These are phyloP conservation scores for Podospora bellae-mahoneyi DNA, from an alignment of 495 filamentous ascomycete genomes.

Conservation along the genomic window DNA sequence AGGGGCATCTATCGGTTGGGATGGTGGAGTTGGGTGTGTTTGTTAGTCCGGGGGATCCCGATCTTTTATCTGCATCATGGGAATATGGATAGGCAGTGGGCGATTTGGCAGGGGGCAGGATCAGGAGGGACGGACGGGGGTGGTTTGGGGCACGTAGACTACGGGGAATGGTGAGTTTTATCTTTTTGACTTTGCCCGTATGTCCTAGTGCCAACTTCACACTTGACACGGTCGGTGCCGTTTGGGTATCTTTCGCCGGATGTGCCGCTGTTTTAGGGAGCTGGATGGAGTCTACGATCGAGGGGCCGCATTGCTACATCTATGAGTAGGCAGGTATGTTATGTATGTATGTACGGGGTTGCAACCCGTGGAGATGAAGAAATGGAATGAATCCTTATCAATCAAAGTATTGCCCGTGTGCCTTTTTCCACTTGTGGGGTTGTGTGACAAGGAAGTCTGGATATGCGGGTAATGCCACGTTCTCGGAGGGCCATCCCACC, in stretches of 20 bases:
- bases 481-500: neutral
- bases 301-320: conserved; percentile 17
- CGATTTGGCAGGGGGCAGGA: conserved; percentile 62
- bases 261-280: neutral
- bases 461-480: neutral
- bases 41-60: conserved; percentile 59
- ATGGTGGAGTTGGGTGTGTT: conserved; percentile 46
- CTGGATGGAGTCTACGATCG: conserved; percentile 16
- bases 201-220: conserved; percentile 16
- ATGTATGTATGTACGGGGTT: too few relatives aligned
- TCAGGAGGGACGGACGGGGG: conserved; percentile 11
- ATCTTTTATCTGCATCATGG: conserved; percentile 63
- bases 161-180: conserved; percentile 15
- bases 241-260: conserved; percentile 7
- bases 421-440: neutral
- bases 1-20: conserved; percentile 28
- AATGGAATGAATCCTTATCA: too few relatives aligned
- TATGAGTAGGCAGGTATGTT: conserved; percentile 11
- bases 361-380: too few relatives aligned
- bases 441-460: neutral
- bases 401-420: too few relatives aligned
- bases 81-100: conserved; percentile 61
- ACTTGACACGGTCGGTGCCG: conserved; percentile 14
- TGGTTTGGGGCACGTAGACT: conserved; percentile 17
- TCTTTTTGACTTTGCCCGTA: neutral